Percentiles rank a stretch among this genome's conserved stretches.
phyloP scores from a whole-genome alignment of 768 basidiomycete species.

The Boletellus sp. region DNA sequence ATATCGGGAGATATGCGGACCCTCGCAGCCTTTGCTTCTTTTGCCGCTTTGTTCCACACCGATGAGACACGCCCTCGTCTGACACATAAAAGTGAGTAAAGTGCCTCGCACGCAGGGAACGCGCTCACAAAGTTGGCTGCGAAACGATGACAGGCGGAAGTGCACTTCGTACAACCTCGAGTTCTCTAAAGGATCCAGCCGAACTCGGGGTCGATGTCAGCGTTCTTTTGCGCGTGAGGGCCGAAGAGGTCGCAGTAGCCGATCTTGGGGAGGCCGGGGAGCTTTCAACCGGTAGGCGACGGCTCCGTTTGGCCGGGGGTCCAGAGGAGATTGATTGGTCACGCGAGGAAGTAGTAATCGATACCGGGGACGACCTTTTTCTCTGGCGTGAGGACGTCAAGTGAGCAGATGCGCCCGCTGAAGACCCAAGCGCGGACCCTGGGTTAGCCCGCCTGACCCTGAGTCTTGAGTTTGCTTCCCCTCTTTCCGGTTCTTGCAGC shows the following conservation, averaged over 20 bases:
- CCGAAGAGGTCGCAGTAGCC: not conserved
- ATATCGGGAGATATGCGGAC: slow-evolving; percentile 35
- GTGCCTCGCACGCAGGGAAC: not conserved
- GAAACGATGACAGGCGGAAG: slow-evolving; percentile 19
- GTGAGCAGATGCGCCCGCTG: not conserved
- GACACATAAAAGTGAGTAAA: slow-evolving; percentile 2
- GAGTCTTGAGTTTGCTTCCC: slow-evolving; percentile 22
- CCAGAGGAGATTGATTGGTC: slow-evolving; percentile 14
- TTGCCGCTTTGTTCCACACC: slow-evolving; percentile 30
- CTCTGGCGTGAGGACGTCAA: slow-evolving; percentile 2
- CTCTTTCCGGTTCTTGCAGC: slow-evolving; percentile 26
- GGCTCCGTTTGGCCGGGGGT: slow-evolving; percentile 6
- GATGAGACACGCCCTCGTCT: slow-evolving; percentile 27
- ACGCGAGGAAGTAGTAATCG: slow-evolving; percentile 2
- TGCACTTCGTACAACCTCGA: not conserved
- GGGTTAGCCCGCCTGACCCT: slow-evolving; percentile 16
- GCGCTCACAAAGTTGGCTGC: slow-evolving; percentile 22
- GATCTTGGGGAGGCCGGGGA: slow-evolving; percentile 8
- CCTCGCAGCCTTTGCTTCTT: slow-evolving; percentile 26
- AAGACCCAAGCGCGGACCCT: slow-evolving; percentile 8
- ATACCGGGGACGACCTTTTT: slow-evolving; percentile 14
- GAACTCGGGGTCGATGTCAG: slow-evolving; percentile 8
- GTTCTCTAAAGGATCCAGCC: slow-evolving; percentile 9
- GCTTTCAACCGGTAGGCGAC: slow-evolving; percentile 5
- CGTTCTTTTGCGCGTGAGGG: slow-evolving; percentile 6